Base-by-base conservation (phyloP, 164 flowering plant genomes). In the Paratinospora sagittata region DNA sequence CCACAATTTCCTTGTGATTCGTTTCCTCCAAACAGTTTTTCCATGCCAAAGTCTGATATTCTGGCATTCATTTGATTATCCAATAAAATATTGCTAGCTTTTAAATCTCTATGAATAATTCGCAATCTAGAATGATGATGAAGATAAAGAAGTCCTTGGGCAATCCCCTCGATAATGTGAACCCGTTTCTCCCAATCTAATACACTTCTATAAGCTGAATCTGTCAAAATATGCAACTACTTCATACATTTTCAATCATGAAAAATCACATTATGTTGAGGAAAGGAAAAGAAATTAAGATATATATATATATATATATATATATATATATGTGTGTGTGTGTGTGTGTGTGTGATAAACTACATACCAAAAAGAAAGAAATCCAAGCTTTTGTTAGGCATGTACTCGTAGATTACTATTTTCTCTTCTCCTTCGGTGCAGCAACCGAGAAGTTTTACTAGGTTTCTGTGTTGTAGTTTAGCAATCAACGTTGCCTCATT, bases 41-140 rank as follows among this genome's bases (percentile, higher is more conserved):
- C 64, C 27, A 61, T 24, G 64, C 64, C 64, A 61, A 61, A 61
- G 21, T 61, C 64, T 61, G 64, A 61, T 61, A 61, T 61, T 61
- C 21, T 61, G 64, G 64, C 30, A 27, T 61, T 61, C 64, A 61
- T 61, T 8, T 61, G 11, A 27, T 27, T 27, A 13, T 61, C 73
- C 73, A 70, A 43, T 3, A 70, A 30, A 63, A 70, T 63, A 49
- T 70, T 70, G 52, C 72, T 36, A 14, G 65, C 72, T 70, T 70
- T 70, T 10, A 70, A 21, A 58, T 70, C 72, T 70, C 66, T 37
- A n/a, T 61, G 64, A 61, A 61, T 61, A 13, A 61, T 61, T 61
- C 64, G 11, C 13, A 61, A 24, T 61, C 64, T 61, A 23, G 64
- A 61, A 24, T 61, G 16, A 5, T 61, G 30, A 61, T 61, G 64